Evolutionary conservation across 768 basidiomycete genomes (phyloP), one percentile per base, ranked within the genome.

Genomic region (Lentinula edodes): DNA sequence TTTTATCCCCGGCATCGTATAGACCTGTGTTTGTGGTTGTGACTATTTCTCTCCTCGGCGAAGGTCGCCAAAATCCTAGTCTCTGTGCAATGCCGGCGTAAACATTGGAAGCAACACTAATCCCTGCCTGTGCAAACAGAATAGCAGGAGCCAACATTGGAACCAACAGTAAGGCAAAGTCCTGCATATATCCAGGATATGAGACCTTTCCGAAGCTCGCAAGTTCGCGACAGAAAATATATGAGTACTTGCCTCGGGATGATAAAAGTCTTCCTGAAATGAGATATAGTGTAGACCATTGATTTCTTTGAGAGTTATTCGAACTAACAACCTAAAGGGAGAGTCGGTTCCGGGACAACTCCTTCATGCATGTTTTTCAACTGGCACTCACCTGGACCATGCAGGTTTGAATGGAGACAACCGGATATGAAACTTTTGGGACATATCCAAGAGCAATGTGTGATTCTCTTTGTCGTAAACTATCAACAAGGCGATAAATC

Each of bases 181-280:
- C 80, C 76, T 80, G 52, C 35, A 20, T 18, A 28, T 32, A 48
- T 12, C 4, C 8, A 39, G 9, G 20, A 50, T 9, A 28, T 10
- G 35, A 32, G 58, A 16, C 20, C 13, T 10, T 28, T 28, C 3
- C 3, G 3, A 28, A 28, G 7, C 9, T 20, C 3, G 32, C 18
- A 20, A 50, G 23, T 16, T 43, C 16, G 43, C 16, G 7, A 45
- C n/a, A 18, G 16, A 10, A 41, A 13, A 15, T 28, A 45, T n/a
- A n/a, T 3, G n/a, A 16, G 15, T 18, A 70, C 68, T 13, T 60
- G 80, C 84, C 62, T 83, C 81, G 2, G 85, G 77, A 65, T 83
- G 82, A 63, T 81, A 82, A 60, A 84, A 80, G 66, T 87, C 84
- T 65, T 88, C 85, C 64, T 89, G 85, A 56, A 73, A 69, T 0